Evolutionary conservation across 257 asterid species (phyloP).

Genomic region (Prunella vulgaris): DNA sequence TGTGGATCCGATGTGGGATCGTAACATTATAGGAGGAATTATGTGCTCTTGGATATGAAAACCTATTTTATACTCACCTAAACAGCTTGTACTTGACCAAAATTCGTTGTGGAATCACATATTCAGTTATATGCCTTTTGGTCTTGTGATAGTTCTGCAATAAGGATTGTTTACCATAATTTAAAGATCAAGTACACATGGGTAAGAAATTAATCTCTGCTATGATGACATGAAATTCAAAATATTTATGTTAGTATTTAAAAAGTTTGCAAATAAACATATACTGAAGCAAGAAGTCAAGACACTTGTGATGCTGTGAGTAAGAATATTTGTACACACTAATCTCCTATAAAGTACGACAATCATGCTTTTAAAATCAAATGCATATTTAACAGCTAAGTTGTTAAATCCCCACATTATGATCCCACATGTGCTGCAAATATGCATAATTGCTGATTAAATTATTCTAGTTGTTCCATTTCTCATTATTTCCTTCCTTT

Average conservation of each 20-base stretch:
- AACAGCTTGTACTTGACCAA: not conserved
- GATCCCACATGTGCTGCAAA: not conserved
- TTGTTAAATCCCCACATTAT: not conserved
- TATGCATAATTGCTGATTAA: not conserved
- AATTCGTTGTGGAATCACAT: not conserved
- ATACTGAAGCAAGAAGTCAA: not conserved
- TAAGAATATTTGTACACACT: not conserved
- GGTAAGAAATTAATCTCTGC: not conserved
- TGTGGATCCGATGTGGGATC: too few species aligned
- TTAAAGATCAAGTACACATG: not conserved
- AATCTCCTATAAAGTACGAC: not conserved
- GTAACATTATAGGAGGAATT: too few species aligned
- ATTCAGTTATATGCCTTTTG: not conserved
- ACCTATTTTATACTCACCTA: not conserved
- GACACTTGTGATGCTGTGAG: not conserved
- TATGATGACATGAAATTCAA: not conserved
- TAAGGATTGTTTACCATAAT: not conserved
- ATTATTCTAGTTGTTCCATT: not conserved
- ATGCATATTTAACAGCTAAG: not conserved
- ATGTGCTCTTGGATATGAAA: conserved; percentile 7
- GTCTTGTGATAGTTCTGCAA: not conserved
- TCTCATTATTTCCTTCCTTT: not conserved
- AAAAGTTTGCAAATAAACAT: not conserved
- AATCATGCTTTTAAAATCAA: not conserved
- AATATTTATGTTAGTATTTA: not conserved